Evolutionary conservation across 768 basidiomycete species (phyloP), one percentile per base, ranked within the genome.

Genomic region (Lentinula guzmanii): DNA sequence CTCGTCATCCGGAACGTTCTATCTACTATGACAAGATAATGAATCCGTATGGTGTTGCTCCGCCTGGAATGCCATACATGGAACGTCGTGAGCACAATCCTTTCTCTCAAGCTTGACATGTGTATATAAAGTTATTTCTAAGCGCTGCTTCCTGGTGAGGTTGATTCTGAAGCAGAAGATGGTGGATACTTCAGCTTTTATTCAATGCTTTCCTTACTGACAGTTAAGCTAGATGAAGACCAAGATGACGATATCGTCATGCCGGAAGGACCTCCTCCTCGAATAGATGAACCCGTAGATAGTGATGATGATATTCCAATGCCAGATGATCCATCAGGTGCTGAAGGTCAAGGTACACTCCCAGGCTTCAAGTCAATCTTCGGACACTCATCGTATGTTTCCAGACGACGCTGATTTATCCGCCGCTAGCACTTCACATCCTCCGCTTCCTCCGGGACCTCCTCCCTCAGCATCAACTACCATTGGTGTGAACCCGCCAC

Each of bases 51-150:
- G 95, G 95, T 33, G 91, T 94, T 16, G 86, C 95, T 18, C 95
- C 95, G 45, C 96, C 95, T 11, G 96, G 96, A 6, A 93, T 97
- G 94, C 93, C 92, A n/a, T 98, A 97, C 72, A 76, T 84, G 61
- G 93, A 98, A 71, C 75, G 89, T 75, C 83, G 95, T 95, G 67
- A 74, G 90, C 78, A 4, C 39, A 28, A 10, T 48, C 4, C 13
- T 21, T 41, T 56, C 4, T 2, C 37, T 35, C 11, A n/a, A 51
- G 37, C 10, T 24, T 54, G 62, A 50, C 50, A 8, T 48, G 51
- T 48, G 24, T 16, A 42, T 57, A 21, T 31, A 8, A 24, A 63
- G 18, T 48, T 37, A 18, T 45, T 11, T 34, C 45, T 3, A 64
- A 91, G 89, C 87, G 34, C 74, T 86, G 2, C 71, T 78, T 34